Evolutionary conservation across 2,329 filamentous ascomycete species (phyloP).

Genomic region (Colletotrichum orchidophilum): DNA sequence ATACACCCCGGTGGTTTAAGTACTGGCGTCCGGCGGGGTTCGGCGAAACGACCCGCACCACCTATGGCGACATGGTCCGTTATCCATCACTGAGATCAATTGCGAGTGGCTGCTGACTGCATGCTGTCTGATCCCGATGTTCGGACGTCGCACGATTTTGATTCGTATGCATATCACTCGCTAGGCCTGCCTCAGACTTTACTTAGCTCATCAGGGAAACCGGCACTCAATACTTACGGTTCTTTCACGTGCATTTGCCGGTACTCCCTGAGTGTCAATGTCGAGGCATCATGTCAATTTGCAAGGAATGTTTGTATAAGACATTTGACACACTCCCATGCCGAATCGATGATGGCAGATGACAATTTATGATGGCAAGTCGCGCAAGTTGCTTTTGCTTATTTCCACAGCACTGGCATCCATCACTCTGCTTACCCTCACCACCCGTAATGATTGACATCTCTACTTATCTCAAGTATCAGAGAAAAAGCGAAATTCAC

Average conservation of each 20-base stretch:
- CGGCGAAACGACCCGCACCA: background rate
- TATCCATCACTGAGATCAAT: background rate
- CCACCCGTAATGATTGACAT: background rate
- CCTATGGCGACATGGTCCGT: conserved; percentile 27
- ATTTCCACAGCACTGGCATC: background rate
- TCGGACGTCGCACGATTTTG: background rate
- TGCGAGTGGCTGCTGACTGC: background rate
- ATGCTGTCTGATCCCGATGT: conserved; percentile 1
- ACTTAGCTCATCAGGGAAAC: background rate
- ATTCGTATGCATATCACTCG: background rate
- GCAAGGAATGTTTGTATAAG: too few relatives aligned
- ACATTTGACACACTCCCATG: too few relatives aligned
- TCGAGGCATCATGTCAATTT: background rate
- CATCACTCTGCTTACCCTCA: background rate
- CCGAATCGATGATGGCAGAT: too few relatives aligned
- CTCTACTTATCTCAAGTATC: too few relatives aligned
- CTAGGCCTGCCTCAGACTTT: background rate
- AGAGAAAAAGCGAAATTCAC: too few relatives aligned
- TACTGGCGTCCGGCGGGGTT: conserved; percentile 10
- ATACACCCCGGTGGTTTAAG: background rate
- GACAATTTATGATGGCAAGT: background rate
- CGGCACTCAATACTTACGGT: background rate
- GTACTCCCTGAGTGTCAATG: background rate
- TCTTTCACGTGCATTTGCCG: background rate
- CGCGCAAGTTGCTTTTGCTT: background rate